These are phyloP conservation scores for Sporothrix sp. DNA, from an alignment of 2,329 filamentous ascomycete genomes.

Conservation along the genomic window DNA sequence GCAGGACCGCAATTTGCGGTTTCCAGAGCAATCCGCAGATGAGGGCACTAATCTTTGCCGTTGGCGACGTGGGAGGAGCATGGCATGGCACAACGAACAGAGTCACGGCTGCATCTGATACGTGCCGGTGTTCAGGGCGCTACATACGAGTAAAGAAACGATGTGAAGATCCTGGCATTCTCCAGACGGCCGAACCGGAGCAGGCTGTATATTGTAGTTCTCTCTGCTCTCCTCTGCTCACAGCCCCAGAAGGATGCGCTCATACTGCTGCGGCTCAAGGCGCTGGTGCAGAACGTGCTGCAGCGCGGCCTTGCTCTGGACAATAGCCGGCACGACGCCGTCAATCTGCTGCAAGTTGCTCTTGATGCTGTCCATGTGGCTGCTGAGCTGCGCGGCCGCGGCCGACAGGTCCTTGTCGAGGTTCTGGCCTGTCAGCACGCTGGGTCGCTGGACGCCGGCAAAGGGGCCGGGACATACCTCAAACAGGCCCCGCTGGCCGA, in stretches of 20 bases:
- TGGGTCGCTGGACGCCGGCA: no score
- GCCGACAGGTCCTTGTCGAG: constrained; percentile 35
- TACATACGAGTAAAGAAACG: no score
- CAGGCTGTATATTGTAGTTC: background rate
- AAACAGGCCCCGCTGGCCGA: constrained; percentile 21
- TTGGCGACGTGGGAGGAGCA: no score
- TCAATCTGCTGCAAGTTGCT: constrained; percentile 45
- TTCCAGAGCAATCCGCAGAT: constrained; percentile 5
- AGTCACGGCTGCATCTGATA: no score
- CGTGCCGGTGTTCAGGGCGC: no score
- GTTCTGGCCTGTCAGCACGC: constrained; percentile 3
- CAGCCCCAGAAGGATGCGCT: constrained; percentile 38
- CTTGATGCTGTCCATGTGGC: constrained; percentile 47
- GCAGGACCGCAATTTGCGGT: constrained; percentile 5
- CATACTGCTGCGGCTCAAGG: constrained; percentile 36
- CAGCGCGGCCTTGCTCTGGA: constrained; percentile 38
- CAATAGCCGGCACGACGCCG: constrained; percentile 40
- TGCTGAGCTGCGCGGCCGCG: constrained; percentile 39
- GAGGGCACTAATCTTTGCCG: no score
- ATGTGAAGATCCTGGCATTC: no score
- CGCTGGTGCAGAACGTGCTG: constrained; percentile 38
- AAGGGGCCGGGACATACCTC: constrained; percentile 20
- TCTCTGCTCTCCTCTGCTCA: background rate
- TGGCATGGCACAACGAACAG: no score
- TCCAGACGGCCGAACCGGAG: constrained; percentile 8